phyloP scores from a whole-genome alignment of 768 basidiomycete genomes.

The Hygrophorus russula region DNA sequence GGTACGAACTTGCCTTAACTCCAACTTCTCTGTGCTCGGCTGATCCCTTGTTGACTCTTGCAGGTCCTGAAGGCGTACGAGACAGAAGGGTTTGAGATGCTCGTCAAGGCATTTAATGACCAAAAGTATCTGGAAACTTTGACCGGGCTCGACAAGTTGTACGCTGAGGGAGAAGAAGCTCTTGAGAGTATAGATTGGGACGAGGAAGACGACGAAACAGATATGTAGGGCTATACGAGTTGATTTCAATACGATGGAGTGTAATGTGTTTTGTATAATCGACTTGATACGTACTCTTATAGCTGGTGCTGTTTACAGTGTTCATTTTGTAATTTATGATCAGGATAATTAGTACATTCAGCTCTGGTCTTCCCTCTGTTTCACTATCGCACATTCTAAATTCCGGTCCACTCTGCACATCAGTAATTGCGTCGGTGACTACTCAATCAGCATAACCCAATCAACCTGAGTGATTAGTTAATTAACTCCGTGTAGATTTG shows the following conservation, averaged over 20 bases:
- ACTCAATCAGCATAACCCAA: too few relatives aligned
- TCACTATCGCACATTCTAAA: too few relatives aligned
- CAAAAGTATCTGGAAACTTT: conserved; percentile 58
- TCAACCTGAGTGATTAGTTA: too few relatives aligned
- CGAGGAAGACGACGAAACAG: conserved; percentile 44
- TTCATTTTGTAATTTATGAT: too few relatives aligned
- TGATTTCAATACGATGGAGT: not conserved
- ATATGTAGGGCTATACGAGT: conserved; percentile 2
- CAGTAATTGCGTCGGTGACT: too few relatives aligned
- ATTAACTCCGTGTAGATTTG: too few relatives aligned
- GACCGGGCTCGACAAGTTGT: conserved; percentile 71
- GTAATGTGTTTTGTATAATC: too few relatives aligned
- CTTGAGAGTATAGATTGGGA: conserved; percentile 73
- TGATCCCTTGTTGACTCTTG: not conserved
- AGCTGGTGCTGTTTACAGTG: not conserved
- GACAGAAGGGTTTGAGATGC: conserved; percentile 66
- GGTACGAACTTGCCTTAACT: conserved; percentile 30
- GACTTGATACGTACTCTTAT: not conserved
- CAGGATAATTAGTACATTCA: too few relatives aligned
- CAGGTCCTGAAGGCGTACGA: conserved; percentile 81
- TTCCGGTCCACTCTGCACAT: too few relatives aligned
- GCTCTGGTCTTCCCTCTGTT: too few relatives aligned
- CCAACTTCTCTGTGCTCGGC: not conserved
- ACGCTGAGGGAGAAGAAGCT: conserved; percentile 61
- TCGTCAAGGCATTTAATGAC: conserved; percentile 78